These are phyloP conservation scores for Hanseniaspora lindneri DNA, from an alignment of 805 yeast genomes.

Conservation along the genomic window DNA sequence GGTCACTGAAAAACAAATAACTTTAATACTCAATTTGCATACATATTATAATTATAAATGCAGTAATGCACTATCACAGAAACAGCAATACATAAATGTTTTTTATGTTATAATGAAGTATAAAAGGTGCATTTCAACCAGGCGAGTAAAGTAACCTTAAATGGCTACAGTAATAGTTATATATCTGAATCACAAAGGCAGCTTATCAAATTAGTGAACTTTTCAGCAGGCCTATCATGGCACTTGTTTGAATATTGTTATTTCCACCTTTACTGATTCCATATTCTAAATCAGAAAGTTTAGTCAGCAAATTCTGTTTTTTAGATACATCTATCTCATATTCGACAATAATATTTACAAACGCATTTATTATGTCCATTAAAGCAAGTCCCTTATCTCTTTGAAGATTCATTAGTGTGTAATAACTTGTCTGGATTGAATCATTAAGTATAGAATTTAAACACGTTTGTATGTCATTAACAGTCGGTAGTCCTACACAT, in stretches of 20 bases:
- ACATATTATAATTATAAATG: no score
- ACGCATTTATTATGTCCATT: slow-evolving; percentile 69
- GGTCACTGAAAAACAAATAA: no score
- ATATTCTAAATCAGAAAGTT: slow-evolving; percentile 79
- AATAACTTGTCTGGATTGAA: slow-evolving; percentile 71
- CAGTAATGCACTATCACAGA: no score
- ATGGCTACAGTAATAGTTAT: no score
- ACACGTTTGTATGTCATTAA: slow-evolving; percentile 65
- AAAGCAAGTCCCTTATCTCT: slow-evolving; percentile 74
- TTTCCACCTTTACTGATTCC: slow-evolving; percentile 86
- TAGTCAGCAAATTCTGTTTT: slow-evolving; percentile 51
- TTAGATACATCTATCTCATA: slow-evolving; percentile 47
- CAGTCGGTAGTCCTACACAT: slow-evolving; percentile 92
- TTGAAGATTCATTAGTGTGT: slow-evolving; percentile 55
- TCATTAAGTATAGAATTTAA: slow-evolving; percentile 69
- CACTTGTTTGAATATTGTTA: slow-evolving; percentile 80
- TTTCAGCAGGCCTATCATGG: slow-evolving; percentile 67
- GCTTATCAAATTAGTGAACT: not conserved
- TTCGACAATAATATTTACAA: slow-evolving; percentile 56
- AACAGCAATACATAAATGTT: no score
- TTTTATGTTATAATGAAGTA: no score
- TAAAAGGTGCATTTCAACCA: no score
- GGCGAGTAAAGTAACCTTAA: no score
- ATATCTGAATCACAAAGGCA: no score
- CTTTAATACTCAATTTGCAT: no score